Evolutionary conservation across 176 grass and related monocot genomes (phyloP).

Genomic region (bread wheat (Triticum aestivum)): DNA sequence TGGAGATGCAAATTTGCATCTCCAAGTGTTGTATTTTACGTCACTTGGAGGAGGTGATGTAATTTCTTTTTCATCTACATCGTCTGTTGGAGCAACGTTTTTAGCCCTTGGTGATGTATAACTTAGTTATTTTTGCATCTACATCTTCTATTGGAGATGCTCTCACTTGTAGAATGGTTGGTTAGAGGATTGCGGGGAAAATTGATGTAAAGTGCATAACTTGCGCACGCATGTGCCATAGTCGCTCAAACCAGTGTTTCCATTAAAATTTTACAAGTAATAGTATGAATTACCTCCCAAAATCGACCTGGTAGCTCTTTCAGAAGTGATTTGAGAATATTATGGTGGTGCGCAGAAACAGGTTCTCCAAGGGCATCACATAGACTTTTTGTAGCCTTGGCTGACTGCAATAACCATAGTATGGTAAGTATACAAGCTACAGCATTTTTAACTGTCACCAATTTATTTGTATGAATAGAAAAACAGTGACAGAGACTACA

Average conservation of each 20-base stretch:
- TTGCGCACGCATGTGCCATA: neutral
- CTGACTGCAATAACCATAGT: slow-evolving; percentile 62
- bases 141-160: no score
- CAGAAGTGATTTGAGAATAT: slow-evolving; percentile 77
- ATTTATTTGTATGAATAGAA: slow-evolving; percentile 20
- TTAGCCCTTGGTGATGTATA: no score
- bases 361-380: slow-evolving; percentile 79
- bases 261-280: neutral
- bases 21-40: no score
- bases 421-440: slow-evolving; percentile 34
- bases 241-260: neutral
- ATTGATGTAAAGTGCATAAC: slow-evolving; percentile 8
- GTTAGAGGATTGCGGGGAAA: neutral
- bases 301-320: slow-evolving; percentile 91
- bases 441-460: neutral
- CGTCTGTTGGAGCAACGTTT: no score
- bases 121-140: no score
- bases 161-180: neutral
- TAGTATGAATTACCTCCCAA: slow-evolving; percentile 66
- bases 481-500: slow-evolving; percentile 36
- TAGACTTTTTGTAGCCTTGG: slow-evolving; percentile 81
- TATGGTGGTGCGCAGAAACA: slow-evolving; percentile 60
- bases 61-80: no score
- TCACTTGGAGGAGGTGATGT: no score
- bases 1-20: no score